Percentiles rank a stretch among this genome's conserved stretches.
phyloP scores from a whole-genome alignment of 768 basidiomycete genomes.

The Porphyrellus cyaneotinctus region DNA sequence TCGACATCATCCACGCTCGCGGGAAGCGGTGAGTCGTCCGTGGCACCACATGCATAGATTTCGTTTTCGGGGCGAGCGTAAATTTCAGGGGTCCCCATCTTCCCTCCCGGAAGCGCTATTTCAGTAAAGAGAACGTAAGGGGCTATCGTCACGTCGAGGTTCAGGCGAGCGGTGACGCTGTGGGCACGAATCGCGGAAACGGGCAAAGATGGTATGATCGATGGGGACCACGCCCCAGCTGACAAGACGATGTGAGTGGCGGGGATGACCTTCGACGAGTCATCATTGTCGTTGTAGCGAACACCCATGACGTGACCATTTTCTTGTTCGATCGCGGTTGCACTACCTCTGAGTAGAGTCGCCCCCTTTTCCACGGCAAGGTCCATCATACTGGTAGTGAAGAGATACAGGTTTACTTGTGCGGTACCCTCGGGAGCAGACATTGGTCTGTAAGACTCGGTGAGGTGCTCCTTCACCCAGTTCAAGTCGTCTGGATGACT shows the following conservation, averaged over 20 bases:
- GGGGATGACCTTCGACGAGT: slow-evolving; percentile 34
- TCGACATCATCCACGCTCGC: slow-evolving; percentile 66
- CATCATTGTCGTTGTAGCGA: slow-evolving; percentile 28
- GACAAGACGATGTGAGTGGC: slow-evolving; percentile 72
- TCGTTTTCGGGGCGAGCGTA: slow-evolving; percentile 68
- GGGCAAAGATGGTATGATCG: slow-evolving; percentile 52
- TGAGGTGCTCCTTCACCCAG: slow-evolving; percentile 56
- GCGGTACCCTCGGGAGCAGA: slow-evolving; percentile 51
- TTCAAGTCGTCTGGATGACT: slow-evolving; percentile 48
- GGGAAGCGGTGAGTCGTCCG: slow-evolving; percentile 69
- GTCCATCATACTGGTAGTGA: slow-evolving; percentile 68
- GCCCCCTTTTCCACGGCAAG: slow-evolving; percentile 56
- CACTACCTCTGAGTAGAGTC: slow-evolving; percentile 44
- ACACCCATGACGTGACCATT: slow-evolving; percentile 47
- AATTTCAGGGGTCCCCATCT: slow-evolving; percentile 55
- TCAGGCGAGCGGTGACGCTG: slow-evolving; percentile 61
- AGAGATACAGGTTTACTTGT: slow-evolving; percentile 73
- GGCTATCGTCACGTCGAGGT: slow-evolving; percentile 43
- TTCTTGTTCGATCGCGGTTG: slow-evolving; percentile 42
- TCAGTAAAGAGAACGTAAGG: slow-evolving; percentile 85
- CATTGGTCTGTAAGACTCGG: slow-evolving; percentile 60
- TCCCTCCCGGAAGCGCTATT: slow-evolving; percentile 42
- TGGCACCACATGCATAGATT: slow-evolving; percentile 76
- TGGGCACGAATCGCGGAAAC: slow-evolving; percentile 66
- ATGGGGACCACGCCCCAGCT: slow-evolving; percentile 85